Conservation (phyloP, 2,329 filamentous ascomycete genomes). For the Pestalotiopsis sp. region DNA sequence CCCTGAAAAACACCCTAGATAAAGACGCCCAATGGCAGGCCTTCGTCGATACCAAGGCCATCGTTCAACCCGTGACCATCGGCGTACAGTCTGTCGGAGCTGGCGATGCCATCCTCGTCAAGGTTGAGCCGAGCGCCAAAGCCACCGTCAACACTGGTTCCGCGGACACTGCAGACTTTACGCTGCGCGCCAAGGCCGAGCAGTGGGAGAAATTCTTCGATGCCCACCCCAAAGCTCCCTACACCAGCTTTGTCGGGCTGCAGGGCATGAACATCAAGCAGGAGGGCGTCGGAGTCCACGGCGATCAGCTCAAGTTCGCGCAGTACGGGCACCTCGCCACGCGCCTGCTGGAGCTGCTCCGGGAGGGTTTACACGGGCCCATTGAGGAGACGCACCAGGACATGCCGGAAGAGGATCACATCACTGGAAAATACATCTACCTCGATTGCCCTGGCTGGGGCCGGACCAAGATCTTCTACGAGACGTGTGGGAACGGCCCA, state of each 20-base stretch:
- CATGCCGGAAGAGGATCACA: constrained; percentile 39
- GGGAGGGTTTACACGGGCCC: constrained; percentile 45
- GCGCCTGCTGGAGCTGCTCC: constrained; percentile 46
- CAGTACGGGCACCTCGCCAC: constrained; percentile 41
- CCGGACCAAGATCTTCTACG: constrained; percentile 49
- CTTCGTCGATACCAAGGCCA: constrained; percentile 1
- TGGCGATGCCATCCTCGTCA: neutral
- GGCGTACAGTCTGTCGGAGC: neutral
- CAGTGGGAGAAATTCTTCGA: constrained; percentile 8
- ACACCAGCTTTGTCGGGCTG: constrained; percentile 1
- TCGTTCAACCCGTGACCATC: neutral
- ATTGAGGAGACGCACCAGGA: constrained; percentile 38
- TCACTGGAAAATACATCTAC: constrained; percentile 47
- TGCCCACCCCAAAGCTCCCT: constrained; percentile 3
- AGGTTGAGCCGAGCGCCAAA: neutral
- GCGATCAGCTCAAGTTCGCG: constrained; percentile 41
- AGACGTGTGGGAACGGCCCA: constrained; percentile 43
- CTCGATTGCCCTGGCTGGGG: constrained; percentile 47
- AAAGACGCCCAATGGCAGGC: constrained; percentile 4
- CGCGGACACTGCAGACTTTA: neutral
- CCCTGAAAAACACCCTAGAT: neutral
- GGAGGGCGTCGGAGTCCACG: constrained; percentile 45
- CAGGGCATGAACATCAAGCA: constrained; percentile 43
- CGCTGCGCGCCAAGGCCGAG: neutral
- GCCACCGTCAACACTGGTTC: neutral